phyloP scores from a whole-genome alignment of 495 filamentous ascomycete species.

The Neurospora pannonica region DNA sequence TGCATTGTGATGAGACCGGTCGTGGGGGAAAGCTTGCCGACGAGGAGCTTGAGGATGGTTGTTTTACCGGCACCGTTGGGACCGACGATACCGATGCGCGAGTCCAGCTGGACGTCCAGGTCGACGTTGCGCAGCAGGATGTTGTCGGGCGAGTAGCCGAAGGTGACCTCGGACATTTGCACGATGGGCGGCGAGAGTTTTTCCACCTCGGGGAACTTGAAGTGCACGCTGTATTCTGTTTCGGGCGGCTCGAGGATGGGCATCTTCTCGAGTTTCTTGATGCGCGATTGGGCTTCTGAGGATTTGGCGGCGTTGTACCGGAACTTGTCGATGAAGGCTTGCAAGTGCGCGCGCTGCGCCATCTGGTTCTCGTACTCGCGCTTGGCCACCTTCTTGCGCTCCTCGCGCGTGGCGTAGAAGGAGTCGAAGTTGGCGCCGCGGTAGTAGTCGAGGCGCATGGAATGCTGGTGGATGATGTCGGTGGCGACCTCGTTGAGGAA shows the following conservation, averaged over 20 bases:
- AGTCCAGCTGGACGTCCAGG: constrained; percentile 94
- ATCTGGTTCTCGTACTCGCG: constrained; percentile 99
- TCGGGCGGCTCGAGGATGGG: constrained; percentile 86
- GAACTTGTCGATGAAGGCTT: constrained; percentile 98
- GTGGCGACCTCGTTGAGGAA: constrained; percentile 99
- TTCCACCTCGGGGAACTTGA: constrained; percentile 96
- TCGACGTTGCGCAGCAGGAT: constrained; percentile 79
- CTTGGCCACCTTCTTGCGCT: constrained; percentile 91
- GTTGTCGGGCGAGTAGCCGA: constrained; percentile 77
- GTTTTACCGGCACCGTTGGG: constrained; percentile 99
- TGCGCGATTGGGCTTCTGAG: constrained; percentile 92
- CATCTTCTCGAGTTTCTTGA: constrained; percentile 98
- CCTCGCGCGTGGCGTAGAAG: constrained; percentile 97
- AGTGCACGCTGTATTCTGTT: constrained; percentile 90
- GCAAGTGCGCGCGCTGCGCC: constrained; percentile 79
- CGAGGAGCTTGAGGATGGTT: constrained; percentile 88
- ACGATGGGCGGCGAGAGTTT: constrained; percentile 96
- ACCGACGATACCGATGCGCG: constrained; percentile 94
- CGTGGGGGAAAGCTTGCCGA: constrained; percentile 70
- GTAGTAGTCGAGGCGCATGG: constrained; percentile 95
- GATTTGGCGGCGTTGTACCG: constrained; percentile 99
- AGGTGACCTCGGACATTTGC: constrained; percentile 88
- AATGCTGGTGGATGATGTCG: constrained; percentile 98
- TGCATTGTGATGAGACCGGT: constrained; percentile 78
- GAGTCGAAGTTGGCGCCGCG: constrained; percentile 95